Base-by-base conservation (phyloP, 768 basidiomycete genomes). In the Dacryopinax primogenitus region DNA sequence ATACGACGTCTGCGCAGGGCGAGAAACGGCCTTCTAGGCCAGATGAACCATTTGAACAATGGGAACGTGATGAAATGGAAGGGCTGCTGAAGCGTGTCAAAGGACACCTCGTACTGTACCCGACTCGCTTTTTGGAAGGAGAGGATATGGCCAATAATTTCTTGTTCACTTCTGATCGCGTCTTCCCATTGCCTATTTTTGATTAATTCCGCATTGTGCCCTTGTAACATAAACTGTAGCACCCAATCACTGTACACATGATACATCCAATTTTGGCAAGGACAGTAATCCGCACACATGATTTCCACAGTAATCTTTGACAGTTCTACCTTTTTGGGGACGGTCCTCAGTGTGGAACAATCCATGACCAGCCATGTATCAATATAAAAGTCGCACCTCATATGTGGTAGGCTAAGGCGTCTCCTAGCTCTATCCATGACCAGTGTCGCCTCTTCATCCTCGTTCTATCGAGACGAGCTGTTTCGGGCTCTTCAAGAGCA, bases 101-200 rank as follows among this genome's bases (percentile, higher is more conserved):
- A 68, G 95, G 95, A 0, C 91, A 94, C 73, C 78, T 99, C 32
- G 94, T 97, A 37, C 64, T 90, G 12, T 89, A 89, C 76, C 86
- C 94, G 1, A 88, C 80, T 16, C 84, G 85, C 12, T 97, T 97
- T 77, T 72, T 98, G 67, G 94, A 97, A 74, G 88, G 84, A n/a
- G 94, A 97, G 75, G 92, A 95, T 72, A 79, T 84, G 0, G 86
- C 88, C 4, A 87, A 94, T 69, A 97, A 98, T 73, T 95, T 96
- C 78, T 76, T 96, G 67, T 95, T 95, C 77, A 90, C 89, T 71
- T 83, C 90, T 32, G 93, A 95, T 72, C 73, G 73, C 66, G 75
- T 77, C 44, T 68, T 75, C 63, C 75, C 74, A 30, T 63, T 74
- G 28, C 72, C 74, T 9, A 74, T 76, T 67, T 75, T 71, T 68